These are phyloP conservation scores for Acer negundo DNA, from an alignment of 345 rosid genomes.

Conservation along the genomic window DNA sequence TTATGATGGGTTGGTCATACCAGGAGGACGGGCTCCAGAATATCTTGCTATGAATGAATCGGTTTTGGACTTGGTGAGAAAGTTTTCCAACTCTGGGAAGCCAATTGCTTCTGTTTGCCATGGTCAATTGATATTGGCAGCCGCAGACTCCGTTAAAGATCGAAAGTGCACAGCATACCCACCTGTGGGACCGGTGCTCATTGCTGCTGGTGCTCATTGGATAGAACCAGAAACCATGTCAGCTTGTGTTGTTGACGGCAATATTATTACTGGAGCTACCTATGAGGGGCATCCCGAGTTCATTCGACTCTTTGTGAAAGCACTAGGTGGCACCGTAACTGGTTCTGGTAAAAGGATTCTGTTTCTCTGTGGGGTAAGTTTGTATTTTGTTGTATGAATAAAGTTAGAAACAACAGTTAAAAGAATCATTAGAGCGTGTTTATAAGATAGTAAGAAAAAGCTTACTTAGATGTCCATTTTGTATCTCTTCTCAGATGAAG, in stretches of 20 bases:
- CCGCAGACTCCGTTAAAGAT: conserved; percentile 56
- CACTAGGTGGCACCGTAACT: conserved; percentile 59
- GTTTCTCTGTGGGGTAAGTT: conserved; percentile 89
- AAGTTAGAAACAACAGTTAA: background rate
- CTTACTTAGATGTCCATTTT: background rate
- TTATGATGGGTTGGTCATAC: conserved; percentile 77
- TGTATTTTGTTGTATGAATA: background rate
- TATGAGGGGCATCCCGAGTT: conserved; percentile 76
- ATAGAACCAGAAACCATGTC: conserved; percentile 57
- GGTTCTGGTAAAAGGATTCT: conserved; percentile 65
- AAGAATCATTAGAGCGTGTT: background rate
- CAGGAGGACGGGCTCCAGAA: conserved; percentile 96
- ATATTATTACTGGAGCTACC: conserved; percentile 66
- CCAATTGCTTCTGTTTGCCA: conserved; percentile 78
- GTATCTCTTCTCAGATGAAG: background rate
- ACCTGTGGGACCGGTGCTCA: conserved; percentile 56
- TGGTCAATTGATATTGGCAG: conserved; percentile 79
- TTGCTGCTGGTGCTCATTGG: conserved; percentile 87
- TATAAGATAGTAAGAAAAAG: background rate
- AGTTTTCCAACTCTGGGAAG: conserved; percentile 57
- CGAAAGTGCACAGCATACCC: conserved; percentile 66
- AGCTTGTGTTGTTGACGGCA: conserved; percentile 68
- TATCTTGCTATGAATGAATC: conserved; percentile 65
- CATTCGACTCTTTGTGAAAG: conserved; percentile 62
- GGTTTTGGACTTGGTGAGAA: conserved; percentile 58